Percentiles rank a stretch among this genome's conserved stretches.
These are phyloP conservation scores for Diaporthe citriasiana DNA, from an alignment of 2,329 filamentous ascomycete species.

Conservation along the genomic window DNA sequence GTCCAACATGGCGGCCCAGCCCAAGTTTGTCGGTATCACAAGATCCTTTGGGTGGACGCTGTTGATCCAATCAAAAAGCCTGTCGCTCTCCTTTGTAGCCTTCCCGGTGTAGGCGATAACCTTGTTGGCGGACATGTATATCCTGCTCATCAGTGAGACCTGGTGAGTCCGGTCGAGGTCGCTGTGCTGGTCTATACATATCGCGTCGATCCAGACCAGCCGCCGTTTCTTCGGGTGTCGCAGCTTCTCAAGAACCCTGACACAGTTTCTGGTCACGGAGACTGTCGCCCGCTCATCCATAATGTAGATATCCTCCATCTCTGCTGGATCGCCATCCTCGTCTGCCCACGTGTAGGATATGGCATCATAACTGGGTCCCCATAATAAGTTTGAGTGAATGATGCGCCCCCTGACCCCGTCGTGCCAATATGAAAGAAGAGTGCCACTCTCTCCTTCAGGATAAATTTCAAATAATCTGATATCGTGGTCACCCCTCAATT, in stretches of 20 bases:
- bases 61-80: not conserved
- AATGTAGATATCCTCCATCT: not conserved
- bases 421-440: no score
- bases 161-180: not conserved
- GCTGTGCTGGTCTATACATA: constrained; percentile 4
- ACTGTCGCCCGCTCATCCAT: not conserved
- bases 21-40: not conserved
- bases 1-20: not conserved
- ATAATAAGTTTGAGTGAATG: not conserved
- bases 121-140: not conserved
- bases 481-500: not conserved
- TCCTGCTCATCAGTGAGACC: not conserved
- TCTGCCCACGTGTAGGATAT: constrained; percentile 13
- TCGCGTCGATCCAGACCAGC: constrained; percentile 9
- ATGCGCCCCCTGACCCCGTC: not conserved
- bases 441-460: not conserved
- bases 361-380: not conserved
- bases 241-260: not conserved
- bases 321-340: not conserved
- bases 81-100: not conserved
- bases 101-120: not conserved
- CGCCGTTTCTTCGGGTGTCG: not conserved
- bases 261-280: not conserved
- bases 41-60: not conserved
- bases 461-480: constrained; percentile 9